Percentiles rank a stretch among this genome's conserved stretches.
Conservation (phyloP, 1,284 basidiomycete species). For the Chondrostereum purpureum region DNA sequence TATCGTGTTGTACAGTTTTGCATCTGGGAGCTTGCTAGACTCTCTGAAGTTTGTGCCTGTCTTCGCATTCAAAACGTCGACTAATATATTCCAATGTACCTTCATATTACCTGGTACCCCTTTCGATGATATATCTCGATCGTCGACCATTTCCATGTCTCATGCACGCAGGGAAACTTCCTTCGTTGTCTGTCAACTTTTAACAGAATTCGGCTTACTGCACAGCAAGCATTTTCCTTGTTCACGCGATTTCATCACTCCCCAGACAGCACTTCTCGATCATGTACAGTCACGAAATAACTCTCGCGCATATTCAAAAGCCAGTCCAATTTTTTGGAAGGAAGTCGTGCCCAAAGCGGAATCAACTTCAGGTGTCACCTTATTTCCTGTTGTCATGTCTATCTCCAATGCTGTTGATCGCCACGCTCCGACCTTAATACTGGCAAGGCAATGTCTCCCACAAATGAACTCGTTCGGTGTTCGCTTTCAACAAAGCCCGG, state of each 20-base stretch:
- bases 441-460: constrained; percentile 63
- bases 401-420: constrained; percentile 24
- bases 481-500: constrained; percentile 44
- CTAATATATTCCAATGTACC: constrained; percentile 35
- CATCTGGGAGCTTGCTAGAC: constrained; percentile 24
- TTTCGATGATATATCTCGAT: constrained; percentile 36
- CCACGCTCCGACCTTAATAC: constrained; percentile 51
- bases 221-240: not conserved
- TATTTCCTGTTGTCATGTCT: constrained; percentile 54
- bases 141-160: constrained; percentile 35
- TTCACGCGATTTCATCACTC: constrained; percentile 40
- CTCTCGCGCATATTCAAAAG: constrained; percentile 48
- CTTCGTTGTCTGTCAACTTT: constrained; percentile 43
- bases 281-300: constrained; percentile 21
- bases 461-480: constrained; percentile 46
- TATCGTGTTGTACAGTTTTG: constrained; percentile 46
- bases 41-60: constrained; percentile 1
- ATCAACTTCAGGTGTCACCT: constrained; percentile 14
- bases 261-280: constrained; percentile 11
- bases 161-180: constrained; percentile 55
- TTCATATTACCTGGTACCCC: constrained; percentile 41
- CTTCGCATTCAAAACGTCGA: constrained; percentile 9
- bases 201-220: constrained; percentile 44
- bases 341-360: constrained; percentile 27
- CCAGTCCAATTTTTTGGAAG: constrained; percentile 58